phyloP scores from a whole-genome alignment of 2,329 filamentous ascomycete species.

The Pseudogymnoascus sp. region DNA sequence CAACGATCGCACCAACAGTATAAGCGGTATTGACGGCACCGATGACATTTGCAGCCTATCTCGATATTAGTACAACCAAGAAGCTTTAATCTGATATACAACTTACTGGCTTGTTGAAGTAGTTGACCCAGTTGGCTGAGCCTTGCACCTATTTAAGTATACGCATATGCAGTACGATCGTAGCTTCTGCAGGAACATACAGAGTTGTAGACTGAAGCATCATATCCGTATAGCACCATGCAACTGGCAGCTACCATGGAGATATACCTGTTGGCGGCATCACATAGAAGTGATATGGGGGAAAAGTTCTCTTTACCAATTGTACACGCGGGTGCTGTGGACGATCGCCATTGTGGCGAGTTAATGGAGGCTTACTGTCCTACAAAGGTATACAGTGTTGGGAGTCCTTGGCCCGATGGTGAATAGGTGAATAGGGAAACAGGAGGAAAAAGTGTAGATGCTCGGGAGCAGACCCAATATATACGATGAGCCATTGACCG shows the following conservation, averaged over 20 bases:
- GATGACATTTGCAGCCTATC: constrained; percentile 33
- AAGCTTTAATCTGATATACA: neutral
- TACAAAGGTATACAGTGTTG: neutral
- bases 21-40: constrained; percentile 59
- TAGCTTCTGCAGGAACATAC: constrained; percentile 18
- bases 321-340: constrained; percentile 4
- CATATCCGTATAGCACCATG: constrained; percentile 69
- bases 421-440: neutral
- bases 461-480: neutral
- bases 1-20: constrained; percentile 60
- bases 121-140: constrained; percentile 56
- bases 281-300: neutral
- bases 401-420: neutral
- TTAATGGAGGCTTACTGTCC: neutral
- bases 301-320: neutral
- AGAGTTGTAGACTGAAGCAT: constrained; percentile 66
- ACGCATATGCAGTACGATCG: neutral
- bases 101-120: constrained; percentile 39
- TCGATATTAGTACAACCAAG: constrained; percentile 20
- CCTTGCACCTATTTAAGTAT: constrained; percentile 40
- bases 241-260: constrained; percentile 62
- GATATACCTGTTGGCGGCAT: constrained; percentile 44
- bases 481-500: neutral
- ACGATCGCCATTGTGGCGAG: constrained; percentile 6
- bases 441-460: neutral